These are phyloP conservation scores for Ammopiptanthus mongolicus DNA, from an alignment of 306 rosid genomes.

Conservation along the genomic window DNA sequence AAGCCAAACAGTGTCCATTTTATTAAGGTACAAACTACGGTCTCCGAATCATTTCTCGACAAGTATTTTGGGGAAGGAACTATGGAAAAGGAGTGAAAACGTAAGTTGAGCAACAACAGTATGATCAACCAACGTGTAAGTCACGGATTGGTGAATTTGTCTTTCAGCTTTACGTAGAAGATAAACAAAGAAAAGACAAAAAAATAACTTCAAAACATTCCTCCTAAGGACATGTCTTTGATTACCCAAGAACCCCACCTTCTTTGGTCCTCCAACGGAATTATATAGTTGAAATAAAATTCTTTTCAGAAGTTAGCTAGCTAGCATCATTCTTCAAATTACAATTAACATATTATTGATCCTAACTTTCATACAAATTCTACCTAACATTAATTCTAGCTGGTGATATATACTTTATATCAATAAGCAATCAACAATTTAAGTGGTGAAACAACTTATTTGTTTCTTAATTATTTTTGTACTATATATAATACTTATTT, in stretches of 20 bases:
- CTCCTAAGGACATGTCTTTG: constrained; percentile 21
- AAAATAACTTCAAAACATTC: constrained; percentile 20
- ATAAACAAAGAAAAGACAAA: constrained; percentile 46
- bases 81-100: constrained; percentile 45
- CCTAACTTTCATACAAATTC: background rate
- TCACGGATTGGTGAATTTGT: constrained; percentile 41
- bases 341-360: background rate
- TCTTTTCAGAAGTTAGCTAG: background rate
- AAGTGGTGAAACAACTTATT: background rate
- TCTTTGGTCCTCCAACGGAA: constrained; percentile 21
- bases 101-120: constrained; percentile 49
- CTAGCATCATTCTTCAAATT: background rate
- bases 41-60: constrained; percentile 46
- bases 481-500: background rate
- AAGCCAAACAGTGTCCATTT: constrained; percentile 14
- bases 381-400: background rate
- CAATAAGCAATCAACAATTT: too few species aligned
- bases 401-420: background rate
- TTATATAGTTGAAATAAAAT: constrained; percentile 12
- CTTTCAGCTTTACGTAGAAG: constrained; percentile 46
- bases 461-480: background rate
- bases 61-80: constrained; percentile 66
- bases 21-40: constrained; percentile 20
- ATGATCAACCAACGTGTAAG: constrained; percentile 46
- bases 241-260: constrained; percentile 32